Evolutionary conservation across 805 yeast species (phyloP).

Genomic region (Ogataea salicorniae): DNA sequence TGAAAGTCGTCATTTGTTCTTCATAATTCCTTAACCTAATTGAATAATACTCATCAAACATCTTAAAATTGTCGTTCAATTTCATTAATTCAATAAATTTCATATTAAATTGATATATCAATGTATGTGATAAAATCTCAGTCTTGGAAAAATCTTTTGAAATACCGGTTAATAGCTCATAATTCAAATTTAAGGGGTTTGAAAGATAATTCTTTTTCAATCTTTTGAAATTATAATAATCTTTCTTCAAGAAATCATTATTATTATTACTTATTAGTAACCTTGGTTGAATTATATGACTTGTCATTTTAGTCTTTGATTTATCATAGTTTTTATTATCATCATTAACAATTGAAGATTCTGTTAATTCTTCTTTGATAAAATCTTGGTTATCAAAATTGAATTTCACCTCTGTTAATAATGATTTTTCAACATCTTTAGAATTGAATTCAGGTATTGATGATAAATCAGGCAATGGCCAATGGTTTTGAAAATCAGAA

Average conservation of each 20-base stretch:
- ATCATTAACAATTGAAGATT: constrained; percentile 10
- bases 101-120: constrained; percentile 51
- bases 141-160: constrained; percentile 23
- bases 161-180: constrained; percentile 32
- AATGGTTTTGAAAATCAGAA: constrained; percentile 30
- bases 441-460: constrained; percentile 57
- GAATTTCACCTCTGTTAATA: constrained; percentile 68
- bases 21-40: constrained; percentile 39
- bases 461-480: constrained; percentile 80
- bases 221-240: constrained; percentile 57
- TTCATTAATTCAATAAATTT: constrained; percentile 38
- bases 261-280: constrained; percentile 14
- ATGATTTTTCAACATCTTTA: constrained; percentile 72
- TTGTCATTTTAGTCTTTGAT: constrained; percentile 26
- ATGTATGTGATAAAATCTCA: constrained; percentile 53
- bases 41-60: constrained; percentile 36
- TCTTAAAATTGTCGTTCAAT: constrained; percentile 43
- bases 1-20: constrained; percentile 39
- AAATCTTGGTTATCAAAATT: constrained; percentile 49
- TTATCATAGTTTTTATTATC: constrained; percentile 13
- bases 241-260: constrained; percentile 11
- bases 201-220: constrained; percentile 62
- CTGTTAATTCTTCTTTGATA: constrained; percentile 26
- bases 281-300: constrained; percentile 29
- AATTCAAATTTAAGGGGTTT: constrained; percentile 50